Evolutionary conservation across 2,329 filamentous ascomycete genomes (phyloP), one percentile per base, ranked within the genome.

Genomic region (Pyrenophora graminea): DNA sequence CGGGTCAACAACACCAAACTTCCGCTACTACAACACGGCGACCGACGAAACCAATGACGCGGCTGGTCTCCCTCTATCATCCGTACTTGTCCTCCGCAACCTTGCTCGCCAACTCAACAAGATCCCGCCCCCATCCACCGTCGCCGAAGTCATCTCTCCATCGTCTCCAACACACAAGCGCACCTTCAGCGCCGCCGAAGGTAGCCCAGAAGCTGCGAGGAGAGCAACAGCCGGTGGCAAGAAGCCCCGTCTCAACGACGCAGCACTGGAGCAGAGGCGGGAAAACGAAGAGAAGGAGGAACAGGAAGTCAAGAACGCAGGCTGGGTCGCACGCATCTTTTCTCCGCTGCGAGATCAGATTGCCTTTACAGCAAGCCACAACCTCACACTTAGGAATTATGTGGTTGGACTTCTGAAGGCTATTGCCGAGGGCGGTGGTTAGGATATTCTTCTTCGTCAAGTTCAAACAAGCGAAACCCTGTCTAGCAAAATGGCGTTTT

Each of bases 51-150:
- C 69, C 4, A 59, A 62, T 46, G 78, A 91, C 64, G 86, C 89
- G 2, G 87, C 87, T 1, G 90, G 90, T 4, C 86, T 93, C 31
- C 88, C 90, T n/a, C 79, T 93, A 6, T 89, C 87, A 47, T 87
- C 88, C 2, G 86, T 88, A 12, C 79, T 93, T 23, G 88, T 94
- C 31, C 79, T 94, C 39, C 83, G 90, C 25, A 94, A 94, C 68
- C 84, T 94, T 54, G 89, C 89, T 10, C 73, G 77, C 19, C 71
- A 74, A 49, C 64, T 76, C 19, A 69, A 67, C 17, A 76, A 74
- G 47, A 64, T 76, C 3, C 64, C 67, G 2, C 66, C 66, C 0
- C 68, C 69, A 1, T 54, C 63, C 1, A 45, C 57, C 1, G 37
- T 66, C 10, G 48, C 56, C 19, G 63, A 69, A 30, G 41, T 68